These are phyloP conservation scores for Penicillium cosmopolitanum DNA, from an alignment of 495 filamentous ascomycete species.

Conservation along the genomic window DNA sequence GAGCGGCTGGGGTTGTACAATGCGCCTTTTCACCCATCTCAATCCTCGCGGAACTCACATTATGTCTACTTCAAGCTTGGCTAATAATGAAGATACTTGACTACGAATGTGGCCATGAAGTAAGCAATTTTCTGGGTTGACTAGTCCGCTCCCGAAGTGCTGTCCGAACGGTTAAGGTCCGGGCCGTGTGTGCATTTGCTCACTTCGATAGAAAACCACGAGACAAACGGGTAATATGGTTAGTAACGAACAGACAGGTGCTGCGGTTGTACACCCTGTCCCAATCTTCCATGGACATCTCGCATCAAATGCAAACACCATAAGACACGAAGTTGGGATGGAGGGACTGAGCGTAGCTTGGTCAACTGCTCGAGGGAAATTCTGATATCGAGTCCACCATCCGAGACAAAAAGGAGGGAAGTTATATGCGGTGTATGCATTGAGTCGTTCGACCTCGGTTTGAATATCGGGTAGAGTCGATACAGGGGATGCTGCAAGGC, in stretches of 20 bases:
- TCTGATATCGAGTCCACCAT: conserved; percentile 27
- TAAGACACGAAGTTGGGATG: conserved; percentile 14
- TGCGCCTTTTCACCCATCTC: conserved; percentile 18
- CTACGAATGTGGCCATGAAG: no score
- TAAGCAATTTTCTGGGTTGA: no score
- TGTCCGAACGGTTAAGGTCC: not conserved
- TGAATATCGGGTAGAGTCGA: not conserved
- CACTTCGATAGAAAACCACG: not conserved
- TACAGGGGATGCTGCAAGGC: not conserved
- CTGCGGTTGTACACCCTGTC: conserved; percentile 8
- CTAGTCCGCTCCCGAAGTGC: no score
- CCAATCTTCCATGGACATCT: not conserved
- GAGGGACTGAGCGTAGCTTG: conserved; percentile 22
- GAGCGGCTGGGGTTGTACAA: conserved; percentile 26
- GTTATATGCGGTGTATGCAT: not conserved
- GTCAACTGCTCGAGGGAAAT: conserved; percentile 18
- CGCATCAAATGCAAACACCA: conserved; percentile 12
- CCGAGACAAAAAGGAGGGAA: conserved; percentile 26
- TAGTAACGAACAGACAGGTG: not conserved
- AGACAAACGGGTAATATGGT: conserved; percentile 11
- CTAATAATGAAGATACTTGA: not conserved
- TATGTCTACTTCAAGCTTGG: not conserved
- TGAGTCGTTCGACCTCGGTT: not conserved
- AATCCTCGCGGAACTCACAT: conserved; percentile 18
- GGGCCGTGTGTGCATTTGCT: not conserved